These are phyloP conservation scores for Ulmus americana DNA, from an alignment of 331 rosid genomes.

Conservation along the genomic window DNA sequence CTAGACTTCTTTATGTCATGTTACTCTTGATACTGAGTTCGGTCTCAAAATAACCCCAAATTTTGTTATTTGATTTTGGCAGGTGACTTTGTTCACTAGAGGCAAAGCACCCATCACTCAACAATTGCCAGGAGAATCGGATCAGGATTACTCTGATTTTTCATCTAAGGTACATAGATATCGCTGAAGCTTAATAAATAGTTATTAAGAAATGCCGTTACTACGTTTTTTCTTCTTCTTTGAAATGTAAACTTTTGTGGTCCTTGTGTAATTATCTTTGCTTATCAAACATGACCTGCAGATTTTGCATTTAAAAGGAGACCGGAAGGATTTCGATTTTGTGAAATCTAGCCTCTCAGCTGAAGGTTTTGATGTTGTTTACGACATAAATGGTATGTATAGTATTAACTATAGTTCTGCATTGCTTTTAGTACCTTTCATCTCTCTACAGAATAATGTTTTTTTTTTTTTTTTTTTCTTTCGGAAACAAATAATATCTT, in stretches of 20 bases:
- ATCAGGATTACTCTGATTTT: slow-evolving; percentile 61
- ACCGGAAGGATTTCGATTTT: slow-evolving; percentile 75
- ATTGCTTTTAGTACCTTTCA: neutral
- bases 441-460: neutral
- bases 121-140: slow-evolving; percentile 86
- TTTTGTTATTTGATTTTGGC: slow-evolving; percentile 21
- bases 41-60: neutral
- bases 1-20: neutral
- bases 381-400: slow-evolving; percentile 72
- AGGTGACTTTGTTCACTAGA: slow-evolving; percentile 93
- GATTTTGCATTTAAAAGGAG: slow-evolving; percentile 89
- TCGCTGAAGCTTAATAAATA: slow-evolving; percentile 5
- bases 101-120: slow-evolving; percentile 80
- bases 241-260: slow-evolving; percentile 3
- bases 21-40: neutral
- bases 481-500: neutral
- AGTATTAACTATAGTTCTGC: slow-evolving; percentile 1
- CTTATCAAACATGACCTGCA: slow-evolving; percentile 21
- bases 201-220: slow-evolving; percentile 1
- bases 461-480: neutral
- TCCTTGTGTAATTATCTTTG: slow-evolving; percentile 4
- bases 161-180: slow-evolving; percentile 60
- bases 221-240: neutral
- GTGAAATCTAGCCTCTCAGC: slow-evolving; percentile 87
- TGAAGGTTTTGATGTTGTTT: slow-evolving; percentile 79